phyloP scores from a whole-genome alignment of 2,329 filamentous ascomycete genomes.

The Pseudogymnoascus sp. region DNA sequence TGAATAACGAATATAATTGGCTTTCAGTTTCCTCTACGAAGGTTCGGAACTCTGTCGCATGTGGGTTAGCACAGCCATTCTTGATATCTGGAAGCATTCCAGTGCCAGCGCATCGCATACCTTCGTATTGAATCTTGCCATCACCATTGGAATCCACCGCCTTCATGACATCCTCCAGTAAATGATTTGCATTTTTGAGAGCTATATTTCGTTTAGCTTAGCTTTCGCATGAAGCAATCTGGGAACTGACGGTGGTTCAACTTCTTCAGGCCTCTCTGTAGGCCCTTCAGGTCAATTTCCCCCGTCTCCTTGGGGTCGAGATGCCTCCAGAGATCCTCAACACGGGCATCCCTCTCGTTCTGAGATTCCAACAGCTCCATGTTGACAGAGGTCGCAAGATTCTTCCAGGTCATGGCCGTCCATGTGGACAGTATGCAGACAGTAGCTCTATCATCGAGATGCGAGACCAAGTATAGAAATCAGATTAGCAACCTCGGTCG shows the following conservation, averaged over 20 bases:
- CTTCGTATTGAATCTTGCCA: conserved; percentile 83
- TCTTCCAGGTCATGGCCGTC: conserved; percentile 1
- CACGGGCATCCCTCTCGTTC: conserved; percentile 69
- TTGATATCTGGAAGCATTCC: neutral
- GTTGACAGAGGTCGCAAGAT: conserved; percentile 10
- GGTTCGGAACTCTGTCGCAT: conserved; percentile 64
- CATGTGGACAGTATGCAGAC: conserved; percentile 8
- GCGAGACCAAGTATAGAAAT: conserved; percentile 1
- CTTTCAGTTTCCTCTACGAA: conserved; percentile 85
- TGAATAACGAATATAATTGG: conserved; percentile 74
- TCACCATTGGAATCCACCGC: conserved; percentile 81
- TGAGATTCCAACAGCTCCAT: conserved; percentile 65
- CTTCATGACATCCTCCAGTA: conserved; percentile 72
- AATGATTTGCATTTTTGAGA: conserved; percentile 82
- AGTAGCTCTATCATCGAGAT: conserved; percentile 8
- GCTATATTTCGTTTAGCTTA: conserved; percentile 35
- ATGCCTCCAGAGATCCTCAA: conserved; percentile 75
- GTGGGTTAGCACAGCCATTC: neutral
- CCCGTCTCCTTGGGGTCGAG: conserved; percentile 71
- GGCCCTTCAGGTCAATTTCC: conserved; percentile 71
- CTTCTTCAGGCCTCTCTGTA: conserved; percentile 75
- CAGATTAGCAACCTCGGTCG: neutral
- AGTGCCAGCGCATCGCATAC: conserved; percentile 39
- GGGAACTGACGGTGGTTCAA: conserved; percentile 77
- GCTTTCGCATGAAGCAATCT: conserved; percentile 10